Evolutionary conservation across 2,329 filamentous ascomycete genomes (phyloP).

Genomic region (Colletotrichum liaoningense): DNA sequence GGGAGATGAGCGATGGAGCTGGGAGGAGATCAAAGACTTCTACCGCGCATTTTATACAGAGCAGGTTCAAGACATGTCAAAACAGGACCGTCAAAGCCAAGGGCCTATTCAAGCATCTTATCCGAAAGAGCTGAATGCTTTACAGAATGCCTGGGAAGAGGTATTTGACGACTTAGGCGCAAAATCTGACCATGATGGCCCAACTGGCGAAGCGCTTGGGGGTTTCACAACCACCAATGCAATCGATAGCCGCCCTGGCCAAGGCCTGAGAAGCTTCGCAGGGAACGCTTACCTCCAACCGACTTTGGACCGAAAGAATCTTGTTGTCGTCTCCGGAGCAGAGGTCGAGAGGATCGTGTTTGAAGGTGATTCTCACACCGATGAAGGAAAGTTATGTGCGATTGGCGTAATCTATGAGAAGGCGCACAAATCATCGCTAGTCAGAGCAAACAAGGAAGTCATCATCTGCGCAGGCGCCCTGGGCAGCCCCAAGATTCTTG

Average conservation of each 20-base stretch:
- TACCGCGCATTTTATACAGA: not conserved
- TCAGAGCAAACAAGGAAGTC: not conserved
- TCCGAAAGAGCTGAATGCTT: not conserved
- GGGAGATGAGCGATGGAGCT: not conserved
- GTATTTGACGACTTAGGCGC: not conserved
- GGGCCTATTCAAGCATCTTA: not conserved
- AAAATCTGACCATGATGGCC: not conserved
- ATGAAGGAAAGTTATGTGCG: not conserved
- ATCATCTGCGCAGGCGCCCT: not conserved
- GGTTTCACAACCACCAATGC: not conserved
- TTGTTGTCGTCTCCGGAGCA: not conserved
- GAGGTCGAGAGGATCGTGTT: not conserved
- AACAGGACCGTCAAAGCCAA: not conserved
- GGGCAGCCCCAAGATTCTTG: conserved; percentile 1
- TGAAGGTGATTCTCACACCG: too few species aligned
- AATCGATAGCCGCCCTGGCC: not conserved
- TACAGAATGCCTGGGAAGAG: not conserved
- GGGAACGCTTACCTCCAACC: not conserved
- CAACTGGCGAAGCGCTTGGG: not conserved
- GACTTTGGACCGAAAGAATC: not conserved
- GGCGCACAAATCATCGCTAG: too few species aligned
- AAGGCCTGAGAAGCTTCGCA: not conserved
- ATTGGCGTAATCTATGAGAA: not conserved
- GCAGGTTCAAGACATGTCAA: not conserved
- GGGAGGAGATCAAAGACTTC: not conserved